A percentile compares a stretch with the other conserved stretches of the same genome.
phyloP scores from a whole-genome alignment of 495 filamentous ascomycete species.

The Aspergillus olivimuriae region DNA sequence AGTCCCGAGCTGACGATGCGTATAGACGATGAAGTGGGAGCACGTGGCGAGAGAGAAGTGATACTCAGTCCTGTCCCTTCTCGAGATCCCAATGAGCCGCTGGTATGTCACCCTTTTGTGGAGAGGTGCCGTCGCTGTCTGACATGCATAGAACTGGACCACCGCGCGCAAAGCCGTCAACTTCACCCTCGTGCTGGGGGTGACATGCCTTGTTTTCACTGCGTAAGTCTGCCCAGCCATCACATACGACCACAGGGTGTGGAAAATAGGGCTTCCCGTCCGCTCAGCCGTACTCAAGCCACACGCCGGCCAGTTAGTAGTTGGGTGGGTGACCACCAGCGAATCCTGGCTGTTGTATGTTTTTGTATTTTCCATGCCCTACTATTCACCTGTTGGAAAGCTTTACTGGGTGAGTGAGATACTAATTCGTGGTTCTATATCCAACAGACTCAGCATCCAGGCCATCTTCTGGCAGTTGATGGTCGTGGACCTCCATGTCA shows the following conservation, averaged over 20 bases:
- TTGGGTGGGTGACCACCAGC: slow-evolving; percentile 47
- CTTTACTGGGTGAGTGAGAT: no score
- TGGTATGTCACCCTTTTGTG: slow-evolving; percentile 12
- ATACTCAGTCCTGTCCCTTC: slow-evolving; percentile 26
- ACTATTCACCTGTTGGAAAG: no score
- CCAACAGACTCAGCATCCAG: slow-evolving; percentile 26
- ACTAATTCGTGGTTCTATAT: no score
- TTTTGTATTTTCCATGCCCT: slow-evolving; percentile 11
- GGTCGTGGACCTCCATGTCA: slow-evolving; percentile 22
- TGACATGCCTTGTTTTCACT: slow-evolving; percentile 28
- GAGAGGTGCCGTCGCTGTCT: background rate
- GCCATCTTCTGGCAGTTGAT: slow-evolving; percentile 33
- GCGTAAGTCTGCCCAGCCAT: slow-evolving; percentile 16
- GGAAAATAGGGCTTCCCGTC: slow-evolving; percentile 46
- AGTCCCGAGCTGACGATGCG: background rate
- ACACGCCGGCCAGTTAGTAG: slow-evolving; percentile 46
- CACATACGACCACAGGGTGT: slow-evolving; percentile 48
- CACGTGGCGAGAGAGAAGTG: slow-evolving; percentile 12
- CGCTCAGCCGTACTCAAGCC: slow-evolving; percentile 47
- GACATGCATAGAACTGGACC: slow-evolving; percentile 28
- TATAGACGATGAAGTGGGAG: slow-evolving; percentile 16
- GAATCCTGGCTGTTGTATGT: slow-evolving; percentile 47
- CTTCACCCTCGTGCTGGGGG: slow-evolving; percentile 24
- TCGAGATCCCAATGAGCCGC: slow-evolving; percentile 29
- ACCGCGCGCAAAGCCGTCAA: slow-evolving; percentile 24